Evolutionary conservation across 805 yeast species (phyloP).

Genomic region (Candida sphagnicola): DNA sequence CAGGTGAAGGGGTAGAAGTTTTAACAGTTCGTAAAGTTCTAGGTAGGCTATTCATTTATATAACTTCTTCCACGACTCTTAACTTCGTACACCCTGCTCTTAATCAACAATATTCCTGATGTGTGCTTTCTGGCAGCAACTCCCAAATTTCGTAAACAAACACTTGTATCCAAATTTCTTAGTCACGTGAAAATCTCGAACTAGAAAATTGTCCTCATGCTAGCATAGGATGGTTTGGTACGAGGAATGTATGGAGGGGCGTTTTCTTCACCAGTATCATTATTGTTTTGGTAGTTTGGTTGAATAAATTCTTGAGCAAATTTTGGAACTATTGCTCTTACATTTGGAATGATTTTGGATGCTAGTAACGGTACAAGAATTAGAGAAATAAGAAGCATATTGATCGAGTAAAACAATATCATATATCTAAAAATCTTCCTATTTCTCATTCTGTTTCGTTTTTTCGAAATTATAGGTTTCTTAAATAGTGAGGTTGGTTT

Average conservation of each 20-base stretch:
- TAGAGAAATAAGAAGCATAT: constrained; percentile 36
- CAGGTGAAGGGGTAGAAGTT: constrained; percentile 3
- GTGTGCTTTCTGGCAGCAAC: no score
- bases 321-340: constrained; percentile 10
- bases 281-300: constrained; percentile 56
- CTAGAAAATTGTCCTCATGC: constrained; percentile 11
- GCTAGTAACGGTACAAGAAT: constrained; percentile 46
- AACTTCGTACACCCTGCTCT: no score
- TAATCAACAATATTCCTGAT: no score
- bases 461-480: constrained; percentile 35
- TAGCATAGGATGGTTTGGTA: constrained; percentile 20
- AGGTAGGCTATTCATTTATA: constrained; percentile 7
- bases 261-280: constrained; percentile 55
- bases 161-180: neutral
- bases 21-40: constrained; percentile 7
- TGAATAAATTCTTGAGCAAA: constrained; percentile 38
- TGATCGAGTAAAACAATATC: constrained; percentile 39
- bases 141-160: no score
- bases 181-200: constrained; percentile 2
- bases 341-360: constrained; percentile 10
- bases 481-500: constrained; percentile 33
- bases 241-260: constrained; percentile 47
- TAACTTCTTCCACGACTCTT: no score
- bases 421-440: constrained; percentile 40
- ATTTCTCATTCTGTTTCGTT: constrained; percentile 29